These are phyloP conservation scores for Dimargaris cristalligena DNA, from an alignment of 192 early-diverging fungal genomes.

Conservation along the genomic window DNA sequence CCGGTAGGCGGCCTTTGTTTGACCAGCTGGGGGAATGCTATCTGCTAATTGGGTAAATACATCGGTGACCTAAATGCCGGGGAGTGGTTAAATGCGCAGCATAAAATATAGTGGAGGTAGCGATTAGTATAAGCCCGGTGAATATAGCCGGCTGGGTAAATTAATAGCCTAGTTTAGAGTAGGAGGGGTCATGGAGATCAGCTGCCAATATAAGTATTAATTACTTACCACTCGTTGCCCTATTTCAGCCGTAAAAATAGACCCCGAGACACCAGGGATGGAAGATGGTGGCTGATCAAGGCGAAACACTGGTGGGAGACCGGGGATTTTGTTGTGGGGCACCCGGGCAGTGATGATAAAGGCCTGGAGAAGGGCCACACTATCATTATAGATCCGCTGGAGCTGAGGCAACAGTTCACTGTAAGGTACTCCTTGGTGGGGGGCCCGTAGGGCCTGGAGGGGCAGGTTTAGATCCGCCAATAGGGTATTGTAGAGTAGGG, in stretches of 20 bases:
- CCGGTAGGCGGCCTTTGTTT: not conserved
- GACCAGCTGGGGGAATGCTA: not conserved
- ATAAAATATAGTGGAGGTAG: too few relatives aligned
- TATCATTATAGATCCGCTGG: not conserved
- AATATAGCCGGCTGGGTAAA: too few relatives aligned
- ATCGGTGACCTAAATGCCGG: too few relatives aligned
- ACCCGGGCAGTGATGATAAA: not conserved
- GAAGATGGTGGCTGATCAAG: too few relatives aligned
- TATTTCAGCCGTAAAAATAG: slow-evolving; percentile 37
- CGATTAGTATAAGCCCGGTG: too few relatives aligned
- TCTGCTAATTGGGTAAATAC: slow-evolving; percentile 12
- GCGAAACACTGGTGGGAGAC: not conserved
- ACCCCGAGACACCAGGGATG: too few relatives aligned
- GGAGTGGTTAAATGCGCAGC: too few relatives aligned
- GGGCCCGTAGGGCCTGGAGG: not conserved
- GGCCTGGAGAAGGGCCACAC: not conserved
- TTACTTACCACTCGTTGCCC: slow-evolving; percentile 33
- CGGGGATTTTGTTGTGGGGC: not conserved
- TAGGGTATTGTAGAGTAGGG: not conserved
- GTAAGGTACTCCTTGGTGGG: not conserved
- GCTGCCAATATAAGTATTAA: too few relatives aligned
- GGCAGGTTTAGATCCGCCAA: not conserved
- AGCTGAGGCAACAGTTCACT: not conserved
- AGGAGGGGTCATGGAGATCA: too few relatives aligned
- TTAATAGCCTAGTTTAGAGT: too few relatives aligned